A percentile compares a stretch with the other conserved stretches of the same genome.
Conservation (phyloP, 164 flowering plant species). For the Cinnamomum micranthum region DNA sequence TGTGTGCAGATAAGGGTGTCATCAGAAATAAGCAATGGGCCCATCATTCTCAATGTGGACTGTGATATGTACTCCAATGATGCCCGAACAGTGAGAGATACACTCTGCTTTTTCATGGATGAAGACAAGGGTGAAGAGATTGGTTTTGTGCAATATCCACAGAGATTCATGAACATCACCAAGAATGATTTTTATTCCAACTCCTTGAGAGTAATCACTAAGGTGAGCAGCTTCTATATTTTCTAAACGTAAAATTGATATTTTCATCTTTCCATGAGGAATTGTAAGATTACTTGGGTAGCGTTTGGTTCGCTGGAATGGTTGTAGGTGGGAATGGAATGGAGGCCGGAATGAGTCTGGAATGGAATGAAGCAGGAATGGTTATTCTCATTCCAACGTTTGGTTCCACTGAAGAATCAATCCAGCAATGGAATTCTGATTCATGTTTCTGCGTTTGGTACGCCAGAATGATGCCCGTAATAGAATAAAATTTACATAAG, state of each 20-base stretch:
- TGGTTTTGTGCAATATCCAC: slow-evolving; percentile 32
- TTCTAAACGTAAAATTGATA: background rate
- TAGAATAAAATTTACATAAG: no score
- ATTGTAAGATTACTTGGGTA: no score
- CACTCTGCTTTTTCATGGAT: slow-evolving; percentile 32
- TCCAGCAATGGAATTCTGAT: no score
- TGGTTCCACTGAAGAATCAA: no score
- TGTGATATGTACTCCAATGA: slow-evolving; percentile 39
- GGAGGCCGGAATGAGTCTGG: no score
- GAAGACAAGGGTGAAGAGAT: slow-evolving; percentile 27
- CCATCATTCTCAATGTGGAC: slow-evolving; percentile 31
- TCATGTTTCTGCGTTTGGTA: no score
- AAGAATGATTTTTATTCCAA: slow-evolving; percentile 20
- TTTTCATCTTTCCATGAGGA: background rate
- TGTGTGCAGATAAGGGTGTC: slow-evolving; percentile 31
- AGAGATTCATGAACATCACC: slow-evolving; percentile 19
- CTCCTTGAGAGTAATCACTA: background rate
- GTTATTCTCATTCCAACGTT: no score
- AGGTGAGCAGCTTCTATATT: slow-evolving; percentile 9
- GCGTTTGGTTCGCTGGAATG: no score
- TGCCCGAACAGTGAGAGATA: slow-evolving; percentile 27
- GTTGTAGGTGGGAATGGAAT: no score
- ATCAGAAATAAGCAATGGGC: slow-evolving; percentile 24
- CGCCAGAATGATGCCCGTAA: no score
- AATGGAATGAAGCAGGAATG: no score